Evolutionary conservation across 257 asterid species (phyloP).

Genomic region (Solanum tarijense): DNA sequence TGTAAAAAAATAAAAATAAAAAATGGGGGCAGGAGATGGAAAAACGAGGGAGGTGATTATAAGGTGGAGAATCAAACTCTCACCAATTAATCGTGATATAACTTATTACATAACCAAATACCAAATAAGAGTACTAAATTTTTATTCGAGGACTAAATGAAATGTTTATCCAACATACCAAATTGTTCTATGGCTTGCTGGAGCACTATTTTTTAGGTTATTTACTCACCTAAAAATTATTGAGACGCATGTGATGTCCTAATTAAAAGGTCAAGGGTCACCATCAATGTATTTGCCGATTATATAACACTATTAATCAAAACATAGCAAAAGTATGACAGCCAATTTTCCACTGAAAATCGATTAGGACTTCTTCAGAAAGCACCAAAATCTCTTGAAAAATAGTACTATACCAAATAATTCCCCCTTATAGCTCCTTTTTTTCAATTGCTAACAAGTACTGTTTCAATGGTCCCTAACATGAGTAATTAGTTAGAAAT

Average conservation of each 20-base stretch:
- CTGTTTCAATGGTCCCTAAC: neutral
- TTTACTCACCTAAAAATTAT: neutral
- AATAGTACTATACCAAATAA: neutral
- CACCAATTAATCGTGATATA: neutral
- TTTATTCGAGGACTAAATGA: neutral
- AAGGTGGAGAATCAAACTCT: neutral
- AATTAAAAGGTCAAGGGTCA: neutral
- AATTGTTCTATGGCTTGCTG: neutral
- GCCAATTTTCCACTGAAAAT: neutral
- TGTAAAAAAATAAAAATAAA: no score
- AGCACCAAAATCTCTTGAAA: neutral
- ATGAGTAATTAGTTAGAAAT: neutral
- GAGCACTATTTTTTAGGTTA: neutral
- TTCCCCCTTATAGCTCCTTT: neutral
- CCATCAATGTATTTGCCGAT: neutral
- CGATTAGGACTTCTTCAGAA: neutral
- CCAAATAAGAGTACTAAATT: neutral
- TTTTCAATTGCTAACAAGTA: neutral
- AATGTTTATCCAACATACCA: neutral
- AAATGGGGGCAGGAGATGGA: neutral
- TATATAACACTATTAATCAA: neutral
- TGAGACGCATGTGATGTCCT: neutral
- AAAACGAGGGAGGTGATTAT: neutral
- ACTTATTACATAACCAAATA: neutral
- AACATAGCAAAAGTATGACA: neutral